phyloP scores from a whole-genome alignment of 2,329 filamentous ascomycete genomes.

The Elsinoe fawcettii region DNA sequence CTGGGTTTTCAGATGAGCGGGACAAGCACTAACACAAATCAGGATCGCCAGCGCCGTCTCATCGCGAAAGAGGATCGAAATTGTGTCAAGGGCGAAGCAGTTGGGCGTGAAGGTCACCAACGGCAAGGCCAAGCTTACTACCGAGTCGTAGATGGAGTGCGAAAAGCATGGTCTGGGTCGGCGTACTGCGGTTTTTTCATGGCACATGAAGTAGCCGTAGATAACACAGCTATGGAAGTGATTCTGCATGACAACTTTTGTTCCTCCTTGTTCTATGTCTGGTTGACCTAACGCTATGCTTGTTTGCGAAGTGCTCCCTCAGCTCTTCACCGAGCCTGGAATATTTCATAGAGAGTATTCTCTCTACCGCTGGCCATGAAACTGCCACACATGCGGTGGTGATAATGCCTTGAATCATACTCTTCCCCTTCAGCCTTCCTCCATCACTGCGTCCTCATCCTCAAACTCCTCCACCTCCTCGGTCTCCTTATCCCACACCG shows the following conservation, averaged over 20 bases:
- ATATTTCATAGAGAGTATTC: not conserved
- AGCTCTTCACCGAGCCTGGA: conserved; percentile 11
- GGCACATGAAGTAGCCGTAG: conserved; percentile 14
- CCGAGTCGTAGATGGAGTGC: conserved; percentile 56
- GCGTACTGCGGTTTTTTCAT: conserved; percentile 16
- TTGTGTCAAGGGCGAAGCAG: conserved; percentile 94
- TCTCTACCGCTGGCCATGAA: not conserved
- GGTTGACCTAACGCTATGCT: not conserved
- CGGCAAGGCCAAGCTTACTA: conserved; percentile 97
- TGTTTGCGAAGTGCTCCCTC: not conserved
- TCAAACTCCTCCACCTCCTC: conserved; percentile 30
- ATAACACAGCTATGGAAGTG: conserved; percentile 15
- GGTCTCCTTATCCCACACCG: conserved; percentile 37
- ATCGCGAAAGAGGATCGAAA: conserved; percentile 96
- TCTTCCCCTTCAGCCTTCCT: conserved; percentile 22
- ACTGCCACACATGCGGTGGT: not conserved
- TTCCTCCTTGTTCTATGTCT: not conserved
- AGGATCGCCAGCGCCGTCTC: conserved; percentile 98
- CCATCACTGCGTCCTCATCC: conserved; percentile 22
- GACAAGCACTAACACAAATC: conserved; percentile 34
- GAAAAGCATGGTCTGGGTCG: conserved; percentile 16
- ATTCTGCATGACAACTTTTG: conserved; percentile 10
- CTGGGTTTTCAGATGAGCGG: not conserved
- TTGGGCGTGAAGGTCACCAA: conserved; percentile 99
- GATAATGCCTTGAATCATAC: not conserved